A percentile compares a stretch with the other conserved stretches of the same genome.
phyloP scores from a whole-genome alignment of 108 stramenopile species.

The Discostella stelligeroides region DNA sequence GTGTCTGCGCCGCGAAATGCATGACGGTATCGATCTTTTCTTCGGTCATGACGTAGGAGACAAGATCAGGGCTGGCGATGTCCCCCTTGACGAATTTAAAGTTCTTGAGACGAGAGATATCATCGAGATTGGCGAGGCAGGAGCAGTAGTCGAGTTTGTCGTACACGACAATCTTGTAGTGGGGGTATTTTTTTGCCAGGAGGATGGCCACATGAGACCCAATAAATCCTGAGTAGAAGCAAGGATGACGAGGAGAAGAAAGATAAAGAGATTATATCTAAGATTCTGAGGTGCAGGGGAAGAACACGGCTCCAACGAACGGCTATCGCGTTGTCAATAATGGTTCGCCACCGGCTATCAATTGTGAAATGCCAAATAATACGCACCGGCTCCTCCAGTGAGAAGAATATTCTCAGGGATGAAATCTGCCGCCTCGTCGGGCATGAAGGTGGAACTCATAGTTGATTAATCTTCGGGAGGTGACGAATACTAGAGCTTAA shows the following conservation, averaged over 20 bases:
- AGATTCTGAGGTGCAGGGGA: too few relatives aligned
- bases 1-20: constrained; percentile 99
- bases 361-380: not conserved
- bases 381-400: constrained; percentile 95
- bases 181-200: constrained; percentile 94
- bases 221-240: constrained; percentile 69
- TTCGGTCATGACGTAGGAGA: constrained; percentile 89
- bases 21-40: constrained; percentile 97
- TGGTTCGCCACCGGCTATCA: not conserved
- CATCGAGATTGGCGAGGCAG: constrained; percentile 93
- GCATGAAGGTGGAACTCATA: constrained; percentile 38
- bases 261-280: too few relatives aligned
- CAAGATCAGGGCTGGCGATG: constrained; percentile 93
- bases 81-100: constrained; percentile 99
- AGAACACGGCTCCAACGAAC: too few relatives aligned
- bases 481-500: too few relatives aligned
- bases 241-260: constrained; percentile 7
- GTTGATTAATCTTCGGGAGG: not conserved
- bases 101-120: constrained; percentile 82
- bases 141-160: constrained; percentile 98
- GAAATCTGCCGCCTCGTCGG: constrained; percentile 57
- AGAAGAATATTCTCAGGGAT: constrained; percentile 93
- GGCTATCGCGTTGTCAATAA: constrained; percentile 16
- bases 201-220: constrained; percentile 96
- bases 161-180: constrained; percentile 96